Evolutionary conservation across 768 basidiomycete species (phyloP).

Genomic region (Rhizopogon rudus): DNA sequence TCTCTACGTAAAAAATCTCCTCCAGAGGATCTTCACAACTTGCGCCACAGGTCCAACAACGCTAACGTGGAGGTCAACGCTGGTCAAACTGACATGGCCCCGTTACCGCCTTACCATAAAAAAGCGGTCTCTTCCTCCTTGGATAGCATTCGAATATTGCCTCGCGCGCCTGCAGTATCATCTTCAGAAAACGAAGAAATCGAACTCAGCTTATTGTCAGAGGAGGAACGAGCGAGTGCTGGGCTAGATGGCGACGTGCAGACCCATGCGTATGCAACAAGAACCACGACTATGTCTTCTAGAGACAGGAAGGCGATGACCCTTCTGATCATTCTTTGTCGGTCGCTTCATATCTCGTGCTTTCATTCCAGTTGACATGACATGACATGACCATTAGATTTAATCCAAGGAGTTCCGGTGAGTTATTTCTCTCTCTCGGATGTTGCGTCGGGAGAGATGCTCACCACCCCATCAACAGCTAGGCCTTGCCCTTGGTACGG

Average conservation of each 20-base stretch:
- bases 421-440: constrained; percentile 25
- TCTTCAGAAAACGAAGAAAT: constrained; percentile 46
- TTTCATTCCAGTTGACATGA: constrained; percentile 11
- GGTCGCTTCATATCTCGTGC: constrained; percentile 29
- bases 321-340: constrained; percentile 83
- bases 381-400: constrained; percentile 37
- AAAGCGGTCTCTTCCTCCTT: constrained; percentile 56
- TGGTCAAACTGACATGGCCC: constrained; percentile 15
- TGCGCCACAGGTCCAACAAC: constrained; percentile 24
- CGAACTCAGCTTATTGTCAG: constrained; percentile 56
- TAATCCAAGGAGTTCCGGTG: constrained; percentile 89
- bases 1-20: constrained; percentile 21
- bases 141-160: constrained; percentile 53
- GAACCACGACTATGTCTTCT: constrained; percentile 50
- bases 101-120: constrained; percentile 30
- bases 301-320: constrained; percentile 85
- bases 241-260: constrained; percentile 31
- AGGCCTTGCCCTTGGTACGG: constrained; percentile 82
- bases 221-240: constrained; percentile 47
- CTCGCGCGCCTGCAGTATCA: constrained; percentile 34
- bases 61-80: constrained; percentile 37
- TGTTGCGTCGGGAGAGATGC: not conserved
- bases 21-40: constrained; percentile 20
- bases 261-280: constrained; percentile 24
- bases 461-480: constrained; percentile 37